phyloP scores from a whole-genome alignment of 2,329 filamentous ascomycete species.

The Immersiporthe knoxdaviesiana region DNA sequence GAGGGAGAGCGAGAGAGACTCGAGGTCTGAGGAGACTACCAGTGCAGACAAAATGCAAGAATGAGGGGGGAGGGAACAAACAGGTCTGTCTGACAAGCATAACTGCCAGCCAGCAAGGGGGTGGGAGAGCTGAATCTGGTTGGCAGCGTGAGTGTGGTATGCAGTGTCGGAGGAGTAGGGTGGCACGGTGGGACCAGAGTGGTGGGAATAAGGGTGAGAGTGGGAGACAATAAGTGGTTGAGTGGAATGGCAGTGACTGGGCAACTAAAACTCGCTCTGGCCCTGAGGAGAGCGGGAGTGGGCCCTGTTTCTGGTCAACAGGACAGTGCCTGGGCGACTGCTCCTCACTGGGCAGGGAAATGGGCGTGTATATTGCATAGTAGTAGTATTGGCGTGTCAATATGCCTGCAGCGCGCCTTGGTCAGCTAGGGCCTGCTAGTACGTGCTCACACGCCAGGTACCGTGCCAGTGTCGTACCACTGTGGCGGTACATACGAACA shows the following conservation, averaged over 20 bases:
- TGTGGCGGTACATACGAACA: background rate
- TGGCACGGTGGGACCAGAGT: background rate
- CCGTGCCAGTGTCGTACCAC: background rate
- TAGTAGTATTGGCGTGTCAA: background rate
- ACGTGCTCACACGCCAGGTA: background rate
- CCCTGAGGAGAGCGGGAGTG: background rate
- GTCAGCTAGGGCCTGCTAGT: background rate
- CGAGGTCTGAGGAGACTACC: background rate
- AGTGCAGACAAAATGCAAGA: background rate
- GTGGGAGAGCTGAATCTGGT: background rate
- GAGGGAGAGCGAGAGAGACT: background rate
- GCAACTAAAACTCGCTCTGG: background rate
- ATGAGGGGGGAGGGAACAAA: background rate
- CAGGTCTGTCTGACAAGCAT: background rate
- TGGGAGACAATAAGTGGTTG: no score
- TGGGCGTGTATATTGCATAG: no score
- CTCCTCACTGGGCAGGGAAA: background rate
- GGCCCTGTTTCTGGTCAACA: background rate
- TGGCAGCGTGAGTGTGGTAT: background rate
- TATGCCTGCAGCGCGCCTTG: background rate
- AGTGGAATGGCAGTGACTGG: background rate
- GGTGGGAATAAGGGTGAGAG: background rate
- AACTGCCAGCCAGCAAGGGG: background rate
- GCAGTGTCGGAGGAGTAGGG: background rate
- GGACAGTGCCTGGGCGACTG: background rate